Evolutionary conservation across 202 grass and related monocot species (phyloP).

Genomic region (Zoysia matrella): DNA sequence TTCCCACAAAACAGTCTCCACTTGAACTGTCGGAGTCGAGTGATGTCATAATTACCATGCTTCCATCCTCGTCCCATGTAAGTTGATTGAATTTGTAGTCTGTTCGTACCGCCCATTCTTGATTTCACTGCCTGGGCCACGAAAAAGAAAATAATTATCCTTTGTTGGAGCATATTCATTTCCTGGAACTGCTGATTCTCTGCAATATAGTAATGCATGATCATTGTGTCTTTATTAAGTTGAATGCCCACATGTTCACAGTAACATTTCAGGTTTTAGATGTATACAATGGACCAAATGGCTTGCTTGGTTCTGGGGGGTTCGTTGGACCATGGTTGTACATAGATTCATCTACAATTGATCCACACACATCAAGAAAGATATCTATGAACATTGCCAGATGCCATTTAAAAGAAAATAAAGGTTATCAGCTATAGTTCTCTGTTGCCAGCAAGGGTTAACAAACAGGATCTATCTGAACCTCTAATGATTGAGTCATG

Average conservation of each 20-base stretch:
- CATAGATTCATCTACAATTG: conserved; percentile 92
- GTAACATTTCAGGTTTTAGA: conserved; percentile 77
- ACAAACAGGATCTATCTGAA: conserved; percentile 15
- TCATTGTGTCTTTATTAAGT: not conserved
- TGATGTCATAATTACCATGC: conserved; percentile 90
- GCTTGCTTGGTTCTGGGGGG: conserved; percentile 56
- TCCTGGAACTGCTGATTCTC: not conserved
- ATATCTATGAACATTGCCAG: conserved; percentile 70
- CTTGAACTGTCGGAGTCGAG: conserved; percentile 69
- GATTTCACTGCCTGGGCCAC: not conserved
- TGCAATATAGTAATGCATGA: not conserved
- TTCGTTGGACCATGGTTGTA: conserved; percentile 80
- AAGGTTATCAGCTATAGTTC: conserved; percentile 48
- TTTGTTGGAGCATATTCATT: conserved; percentile 2
- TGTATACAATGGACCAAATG: conserved; percentile 69
- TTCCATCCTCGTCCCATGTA: conserved; percentile 89
- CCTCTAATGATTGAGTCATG: not conserved
- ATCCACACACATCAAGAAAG: conserved; percentile 94
- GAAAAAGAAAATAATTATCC: not conserved
- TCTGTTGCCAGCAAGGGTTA: not conserved
- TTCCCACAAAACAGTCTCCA: conserved; percentile 68
- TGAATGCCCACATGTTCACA: conserved; percentile 5
- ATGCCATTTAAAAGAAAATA: conserved; percentile 78
- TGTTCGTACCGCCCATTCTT: not conserved
- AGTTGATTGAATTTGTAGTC: conserved; percentile 35